phyloP scores from a whole-genome alignment of 345 rosid genomes.

The Linum usitatissimum region DNA sequence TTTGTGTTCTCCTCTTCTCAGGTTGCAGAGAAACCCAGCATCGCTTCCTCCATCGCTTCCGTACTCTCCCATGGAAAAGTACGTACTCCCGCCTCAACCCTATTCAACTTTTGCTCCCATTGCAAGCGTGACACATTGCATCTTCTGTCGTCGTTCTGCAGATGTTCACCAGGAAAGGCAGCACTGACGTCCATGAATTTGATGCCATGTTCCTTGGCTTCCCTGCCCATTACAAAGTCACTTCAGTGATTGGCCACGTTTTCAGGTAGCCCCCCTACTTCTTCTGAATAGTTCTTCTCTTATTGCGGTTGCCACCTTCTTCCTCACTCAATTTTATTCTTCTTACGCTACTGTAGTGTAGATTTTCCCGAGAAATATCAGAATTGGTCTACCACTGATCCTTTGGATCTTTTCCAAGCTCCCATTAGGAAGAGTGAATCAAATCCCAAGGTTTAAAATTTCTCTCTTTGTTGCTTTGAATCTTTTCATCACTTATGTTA shows the following conservation, averaged over 20 bases:
- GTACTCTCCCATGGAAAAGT: constrained; percentile 69
- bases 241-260: constrained; percentile 89
- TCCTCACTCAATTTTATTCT: constrained; percentile 4
- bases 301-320: not conserved
- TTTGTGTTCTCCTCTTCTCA: constrained; percentile 12
- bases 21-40: constrained; percentile 99
- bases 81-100: constrained; percentile 3
- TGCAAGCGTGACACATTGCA: constrained; percentile 6
- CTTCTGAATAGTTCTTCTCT: constrained; percentile 4
- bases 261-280: constrained; percentile 50
- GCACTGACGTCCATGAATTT: constrained; percentile 85
- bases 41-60: constrained; percentile 80
- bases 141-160: constrained; percentile 15
- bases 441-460: constrained; percentile 60
- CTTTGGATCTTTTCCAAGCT: constrained; percentile 77
- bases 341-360: constrained; percentile 47
- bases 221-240: constrained; percentile 49
- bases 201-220: constrained; percentile 56
- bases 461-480: not conserved
- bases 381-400: constrained; percentile 58
- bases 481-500: not conserved
- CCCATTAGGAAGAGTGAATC: constrained; percentile 49
- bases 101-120: not conserved
- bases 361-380: constrained; percentile 81
- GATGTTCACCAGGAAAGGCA: constrained; percentile 72